Percentiles rank a stretch among this genome's conserved stretches.
Evolutionary conservation across 495 filamentous ascomycete species (phyloP).

Genomic region (Penicillium coffeae): DNA sequence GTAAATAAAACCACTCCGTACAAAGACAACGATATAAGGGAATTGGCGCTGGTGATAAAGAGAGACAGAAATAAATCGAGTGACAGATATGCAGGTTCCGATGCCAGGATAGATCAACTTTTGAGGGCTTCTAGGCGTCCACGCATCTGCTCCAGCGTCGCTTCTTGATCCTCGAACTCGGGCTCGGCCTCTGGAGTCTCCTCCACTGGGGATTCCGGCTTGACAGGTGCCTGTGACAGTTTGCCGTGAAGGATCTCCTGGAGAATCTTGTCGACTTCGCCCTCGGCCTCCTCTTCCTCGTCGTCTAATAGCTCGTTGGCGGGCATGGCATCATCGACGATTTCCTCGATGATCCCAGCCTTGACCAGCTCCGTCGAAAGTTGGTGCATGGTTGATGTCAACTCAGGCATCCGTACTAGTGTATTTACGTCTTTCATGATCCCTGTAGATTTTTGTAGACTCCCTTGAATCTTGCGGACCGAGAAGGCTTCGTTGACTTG

Average conservation of each 20-base stretch:
- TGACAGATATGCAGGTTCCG: background rate
- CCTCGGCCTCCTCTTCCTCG: slow-evolving; percentile 84
- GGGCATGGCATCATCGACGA: slow-evolving; percentile 84
- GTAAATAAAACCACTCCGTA: slow-evolving; percentile 1
- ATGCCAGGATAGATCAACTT: slow-evolving; percentile 53
- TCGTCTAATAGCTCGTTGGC: slow-evolving; percentile 66
- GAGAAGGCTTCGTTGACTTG: slow-evolving; percentile 97
- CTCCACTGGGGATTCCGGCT: slow-evolving; percentile 53
- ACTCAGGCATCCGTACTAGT: slow-evolving; percentile 76
- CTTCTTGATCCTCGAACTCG: slow-evolving; percentile 80
- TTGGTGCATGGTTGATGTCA: slow-evolving; percentile 87
- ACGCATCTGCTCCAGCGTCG: slow-evolving; percentile 89
- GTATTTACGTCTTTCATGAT: slow-evolving; percentile 98
- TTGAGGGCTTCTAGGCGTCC: slow-evolving; percentile 85
- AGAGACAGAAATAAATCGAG: background rate
- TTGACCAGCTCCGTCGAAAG: slow-evolving; percentile 82
- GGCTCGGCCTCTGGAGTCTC: slow-evolving; percentile 44
- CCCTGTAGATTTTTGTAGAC: slow-evolving; percentile 75
- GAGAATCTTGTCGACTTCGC: slow-evolving; percentile 88
- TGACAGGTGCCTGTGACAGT: slow-evolving; percentile 59
- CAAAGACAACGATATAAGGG: background rate
- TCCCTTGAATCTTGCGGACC: slow-evolving; percentile 93
- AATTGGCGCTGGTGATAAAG: background rate
- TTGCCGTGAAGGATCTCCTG: slow-evolving; percentile 83
- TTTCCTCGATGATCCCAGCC: slow-evolving; percentile 97